These are phyloP conservation scores for Aspergillus intermedius DNA, from an alignment of 2,329 filamentous ascomycete genomes.

Conservation along the genomic window DNA sequence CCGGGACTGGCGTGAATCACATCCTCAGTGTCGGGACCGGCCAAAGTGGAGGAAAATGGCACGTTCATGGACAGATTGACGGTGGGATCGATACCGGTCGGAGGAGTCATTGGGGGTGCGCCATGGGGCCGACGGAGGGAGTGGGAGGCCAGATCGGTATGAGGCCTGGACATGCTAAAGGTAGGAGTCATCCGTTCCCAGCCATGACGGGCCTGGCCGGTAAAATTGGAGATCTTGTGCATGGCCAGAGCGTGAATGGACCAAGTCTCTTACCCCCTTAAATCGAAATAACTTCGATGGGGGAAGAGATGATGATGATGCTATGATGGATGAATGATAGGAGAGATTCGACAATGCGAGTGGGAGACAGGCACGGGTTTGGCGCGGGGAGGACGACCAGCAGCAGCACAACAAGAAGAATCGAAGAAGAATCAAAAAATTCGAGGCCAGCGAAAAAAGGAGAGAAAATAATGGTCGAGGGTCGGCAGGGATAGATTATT, in stretches of 20 bases:
- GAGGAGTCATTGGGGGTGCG: conserved; percentile 52
- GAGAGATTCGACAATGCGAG: conserved; percentile 10
- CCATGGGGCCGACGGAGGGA: conserved; percentile 51
- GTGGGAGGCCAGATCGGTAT: conserved; percentile 49
- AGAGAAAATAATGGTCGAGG: conserved; percentile 6
- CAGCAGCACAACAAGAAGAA: conserved; percentile 1
- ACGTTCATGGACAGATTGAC: conserved; percentile 97
- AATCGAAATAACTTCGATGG: conserved; percentile 22
- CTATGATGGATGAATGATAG: conserved; percentile 16
- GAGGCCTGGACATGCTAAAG: conserved; percentile 57
- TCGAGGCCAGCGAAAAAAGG: conserved; percentile 3
- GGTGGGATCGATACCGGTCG: conserved; percentile 64
- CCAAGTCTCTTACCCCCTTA: conserved; percentile 27
- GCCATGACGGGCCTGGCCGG: conserved; percentile 59
- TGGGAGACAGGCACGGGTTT: conserved; percentile 1
- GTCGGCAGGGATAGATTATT: too few species aligned
- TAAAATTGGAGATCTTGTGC: conserved; percentile 65
- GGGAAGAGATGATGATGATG: conserved; percentile 21
- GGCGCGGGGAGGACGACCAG: not conserved
- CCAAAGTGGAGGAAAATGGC: conserved; percentile 85
- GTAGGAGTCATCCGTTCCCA: conserved; percentile 62
- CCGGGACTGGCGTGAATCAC: conserved; percentile 86
- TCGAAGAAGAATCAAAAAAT: not conserved
- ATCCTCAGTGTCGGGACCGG: conserved; percentile 88
- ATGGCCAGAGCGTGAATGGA: conserved; percentile 34